phyloP scores from a whole-genome alignment of 768 basidiomycete species.

The Suillus luteus region DNA sequence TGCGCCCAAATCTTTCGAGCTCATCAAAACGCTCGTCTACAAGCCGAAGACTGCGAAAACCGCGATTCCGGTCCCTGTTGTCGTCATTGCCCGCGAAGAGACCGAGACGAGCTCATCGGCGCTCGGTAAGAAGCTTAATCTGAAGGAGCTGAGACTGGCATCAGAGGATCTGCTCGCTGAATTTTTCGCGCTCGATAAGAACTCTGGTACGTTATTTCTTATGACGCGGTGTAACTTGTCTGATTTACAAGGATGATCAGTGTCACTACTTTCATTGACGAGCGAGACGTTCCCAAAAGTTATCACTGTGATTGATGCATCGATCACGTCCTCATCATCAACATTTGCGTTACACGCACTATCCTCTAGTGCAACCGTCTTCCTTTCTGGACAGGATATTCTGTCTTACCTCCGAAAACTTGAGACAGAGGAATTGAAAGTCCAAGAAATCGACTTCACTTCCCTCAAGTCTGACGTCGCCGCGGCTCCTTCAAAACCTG shows the following conservation, averaged over 20 bases:
- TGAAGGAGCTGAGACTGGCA: slow-evolving; percentile 88
- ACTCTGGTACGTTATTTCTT: slow-evolving; percentile 66
- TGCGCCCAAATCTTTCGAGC: slow-evolving; percentile 61
- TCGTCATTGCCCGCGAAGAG: slow-evolving; percentile 82
- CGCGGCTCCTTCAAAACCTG: slow-evolving; percentile 32
- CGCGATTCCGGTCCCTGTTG: slow-evolving; percentile 79
- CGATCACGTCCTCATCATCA: slow-evolving; percentile 62
- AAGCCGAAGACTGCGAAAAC: slow-evolving; percentile 96
- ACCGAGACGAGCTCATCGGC: slow-evolving; percentile 81
- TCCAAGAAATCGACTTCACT: slow-evolving; percentile 76
- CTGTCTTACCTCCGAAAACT: slow-evolving; percentile 68
- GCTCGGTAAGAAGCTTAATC: slow-evolving; percentile 74
- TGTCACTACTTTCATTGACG: slow-evolving; percentile 79
- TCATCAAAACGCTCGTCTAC: slow-evolving; percentile 89
- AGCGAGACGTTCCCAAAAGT: slow-evolving; percentile 67
- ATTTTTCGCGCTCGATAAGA: slow-evolving; percentile 83
- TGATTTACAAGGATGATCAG: slow-evolving; percentile 41
- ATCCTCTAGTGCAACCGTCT: slow-evolving; percentile 70
- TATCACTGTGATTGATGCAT: slow-evolving; percentile 73
- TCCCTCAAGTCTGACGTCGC: slow-evolving; percentile 54
- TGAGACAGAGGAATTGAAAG: slow-evolving; percentile 62
- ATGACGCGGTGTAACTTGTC: neutral
- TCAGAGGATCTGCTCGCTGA: slow-evolving; percentile 84
- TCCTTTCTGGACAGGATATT: slow-evolving; percentile 80
- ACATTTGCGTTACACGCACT: slow-evolving; percentile 76